Conservation (phyloP, 352 stramenopile genomes). For the Globisporangium orthogonon region DNA sequence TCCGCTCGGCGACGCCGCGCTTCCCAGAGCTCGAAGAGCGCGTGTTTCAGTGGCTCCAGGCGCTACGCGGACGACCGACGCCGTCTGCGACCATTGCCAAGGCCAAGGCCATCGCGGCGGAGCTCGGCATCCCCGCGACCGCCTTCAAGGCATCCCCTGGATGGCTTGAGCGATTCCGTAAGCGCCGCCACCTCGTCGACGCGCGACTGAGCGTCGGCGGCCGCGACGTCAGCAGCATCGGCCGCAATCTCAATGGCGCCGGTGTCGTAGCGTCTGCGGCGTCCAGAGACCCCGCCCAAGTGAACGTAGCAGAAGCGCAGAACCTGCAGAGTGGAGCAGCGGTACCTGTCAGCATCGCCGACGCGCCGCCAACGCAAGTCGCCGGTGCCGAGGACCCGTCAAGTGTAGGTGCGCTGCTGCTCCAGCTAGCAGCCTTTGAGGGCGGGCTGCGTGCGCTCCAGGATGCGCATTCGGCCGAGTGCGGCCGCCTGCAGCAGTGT, state of each 20-base stretch:
- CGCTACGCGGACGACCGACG: slow-evolving; percentile 4
- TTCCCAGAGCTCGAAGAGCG: slow-evolving; percentile 11
- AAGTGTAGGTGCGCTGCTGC: slow-evolving; percentile 5
- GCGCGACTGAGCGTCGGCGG: slow-evolving; percentile 10
- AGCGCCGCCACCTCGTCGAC: slow-evolving; percentile 7
- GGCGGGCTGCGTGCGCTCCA: slow-evolving; percentile 6
- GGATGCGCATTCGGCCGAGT: slow-evolving; percentile 3
- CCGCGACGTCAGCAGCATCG: not conserved
- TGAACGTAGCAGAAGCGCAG: not conserved
- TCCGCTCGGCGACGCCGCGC: slow-evolving; percentile 8
- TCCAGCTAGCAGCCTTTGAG: slow-evolving; percentile 7
- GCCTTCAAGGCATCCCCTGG: slow-evolving; percentile 11
- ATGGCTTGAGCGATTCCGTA: slow-evolving; percentile 14
- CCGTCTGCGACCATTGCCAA: slow-evolving; percentile 11
- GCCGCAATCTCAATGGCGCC: no score
- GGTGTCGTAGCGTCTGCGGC: not conserved
- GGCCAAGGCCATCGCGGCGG: slow-evolving; percentile 3
- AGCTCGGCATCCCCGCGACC: slow-evolving; percentile 9
- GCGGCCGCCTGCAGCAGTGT: slow-evolving; percentile 9
- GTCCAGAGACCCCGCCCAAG: not conserved
- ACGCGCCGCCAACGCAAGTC: no score
- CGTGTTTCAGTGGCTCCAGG: slow-evolving; percentile 10
- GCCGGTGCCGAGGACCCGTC: not conserved
- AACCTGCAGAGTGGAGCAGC: not conserved
- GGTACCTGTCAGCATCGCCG: not conserved